A percentile compares a stretch with the other conserved stretches of the same genome.
Evolutionary conservation across 1,139 yeast genomes (phyloP).

Genomic region (Lodderomyces oxycetoniae): DNA sequence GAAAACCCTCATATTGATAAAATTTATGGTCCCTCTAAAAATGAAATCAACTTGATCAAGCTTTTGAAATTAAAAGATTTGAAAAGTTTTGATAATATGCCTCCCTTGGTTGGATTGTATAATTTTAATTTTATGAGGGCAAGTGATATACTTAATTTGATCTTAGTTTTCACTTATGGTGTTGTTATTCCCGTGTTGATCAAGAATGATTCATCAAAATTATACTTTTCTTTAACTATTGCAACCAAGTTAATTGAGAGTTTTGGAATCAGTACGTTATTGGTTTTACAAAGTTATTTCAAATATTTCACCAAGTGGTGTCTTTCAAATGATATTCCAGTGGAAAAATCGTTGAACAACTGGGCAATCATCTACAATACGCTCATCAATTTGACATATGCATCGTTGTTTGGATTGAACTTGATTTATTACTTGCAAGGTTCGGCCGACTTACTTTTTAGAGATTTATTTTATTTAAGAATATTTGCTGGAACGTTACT

Average conservation of each 20-base stretch:
- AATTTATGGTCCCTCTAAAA: slow-evolving; percentile 54
- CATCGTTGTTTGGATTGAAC: slow-evolving; percentile 43
- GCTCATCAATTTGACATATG: slow-evolving; percentile 41
- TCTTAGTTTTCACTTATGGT: slow-evolving; percentile 42
- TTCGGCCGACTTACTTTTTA: slow-evolving; percentile 17
- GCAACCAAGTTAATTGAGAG: slow-evolving; percentile 51
- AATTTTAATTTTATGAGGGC: slow-evolving; percentile 66
- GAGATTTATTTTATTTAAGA: slow-evolving; percentile 52
- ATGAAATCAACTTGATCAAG: slow-evolving; percentile 34
- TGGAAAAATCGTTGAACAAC: slow-evolving; percentile 65
- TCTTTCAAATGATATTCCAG: slow-evolving; percentile 63
- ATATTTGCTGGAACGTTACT: slow-evolving; percentile 53
- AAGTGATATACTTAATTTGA: slow-evolving; percentile 56
- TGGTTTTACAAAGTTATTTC: slow-evolving; percentile 56
- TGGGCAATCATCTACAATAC: slow-evolving; percentile 73
- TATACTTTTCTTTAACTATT: slow-evolving; percentile 48
- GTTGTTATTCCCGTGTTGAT: slow-evolving; percentile 44
- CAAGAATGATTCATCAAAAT: slow-evolving; percentile 10
- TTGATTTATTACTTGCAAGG: slow-evolving; percentile 26
- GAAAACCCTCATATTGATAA: slow-evolving; percentile 89
- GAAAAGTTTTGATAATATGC: slow-evolving; percentile 43
- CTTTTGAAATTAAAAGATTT: slow-evolving; percentile 41
- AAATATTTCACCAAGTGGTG: slow-evolving; percentile 66
- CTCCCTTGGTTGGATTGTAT: slow-evolving; percentile 60
- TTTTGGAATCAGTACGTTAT: slow-evolving; percentile 47